phyloP scores from a whole-genome alignment of 2,329 filamentous ascomycete genomes.

The Venturia effusa region DNA sequence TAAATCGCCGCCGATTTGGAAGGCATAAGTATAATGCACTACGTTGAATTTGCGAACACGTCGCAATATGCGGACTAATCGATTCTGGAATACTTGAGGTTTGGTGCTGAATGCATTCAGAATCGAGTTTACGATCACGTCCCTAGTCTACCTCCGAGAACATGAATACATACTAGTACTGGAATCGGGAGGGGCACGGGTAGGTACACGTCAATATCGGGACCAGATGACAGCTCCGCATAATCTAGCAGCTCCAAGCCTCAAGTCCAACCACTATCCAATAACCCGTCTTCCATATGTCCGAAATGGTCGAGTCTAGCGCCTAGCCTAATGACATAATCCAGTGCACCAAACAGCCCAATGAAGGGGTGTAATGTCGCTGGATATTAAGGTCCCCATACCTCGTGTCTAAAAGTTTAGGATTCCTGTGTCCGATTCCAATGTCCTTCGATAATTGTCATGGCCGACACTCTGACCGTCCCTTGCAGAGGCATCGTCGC shows the following conservation, averaged over 20 bases:
- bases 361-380: not conserved
- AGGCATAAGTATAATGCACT: too few relatives aligned
- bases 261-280: not conserved
- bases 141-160: too few relatives aligned
- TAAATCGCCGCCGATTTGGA: too few relatives aligned
- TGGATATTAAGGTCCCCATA: not conserved
- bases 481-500: conserved; percentile 2
- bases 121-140: too few relatives aligned
- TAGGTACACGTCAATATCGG: not conserved
- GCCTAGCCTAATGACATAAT: not conserved
- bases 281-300: not conserved
- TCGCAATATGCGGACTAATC: too few relatives aligned
- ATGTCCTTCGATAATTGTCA: not conserved
- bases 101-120: too few relatives aligned
- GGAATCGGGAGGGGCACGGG: too few relatives aligned
- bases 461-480: not conserved
- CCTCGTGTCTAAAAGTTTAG: too few relatives aligned
- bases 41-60: too few relatives aligned
- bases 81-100: too few relatives aligned
- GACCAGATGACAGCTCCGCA: not conserved
- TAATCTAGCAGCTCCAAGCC: not conserved
- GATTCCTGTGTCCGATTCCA: not conserved
- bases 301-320: not conserved
- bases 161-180: too few relatives aligned
- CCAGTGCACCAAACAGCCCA: not conserved